phyloP scores from a whole-genome alignment of 768 basidiomycete genomes.

The Lentinula aciculospora region DNA sequence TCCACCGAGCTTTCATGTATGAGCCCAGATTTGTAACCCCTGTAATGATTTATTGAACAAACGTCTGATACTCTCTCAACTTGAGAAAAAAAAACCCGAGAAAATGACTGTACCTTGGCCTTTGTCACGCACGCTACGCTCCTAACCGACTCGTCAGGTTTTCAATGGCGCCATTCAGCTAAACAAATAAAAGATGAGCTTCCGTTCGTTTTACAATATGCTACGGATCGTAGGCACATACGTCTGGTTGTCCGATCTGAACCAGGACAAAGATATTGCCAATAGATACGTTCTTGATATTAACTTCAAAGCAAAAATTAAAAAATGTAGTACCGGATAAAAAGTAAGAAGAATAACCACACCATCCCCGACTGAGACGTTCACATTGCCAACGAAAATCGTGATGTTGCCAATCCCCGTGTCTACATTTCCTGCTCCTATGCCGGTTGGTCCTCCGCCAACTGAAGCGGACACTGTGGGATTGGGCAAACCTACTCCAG shows the following conservation, averaged over 20 bases:
- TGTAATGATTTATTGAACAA: too few species aligned
- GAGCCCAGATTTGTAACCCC: too few species aligned
- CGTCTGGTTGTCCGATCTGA: constrained; percentile 15
- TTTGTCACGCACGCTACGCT: not conserved
- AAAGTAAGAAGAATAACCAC: not conserved
- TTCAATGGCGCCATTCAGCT: constrained; percentile 3
- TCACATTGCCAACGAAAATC: constrained; percentile 14
- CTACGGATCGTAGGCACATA: not conserved
- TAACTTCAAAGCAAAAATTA: constrained; percentile 5
- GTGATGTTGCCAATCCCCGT: constrained; percentile 15
- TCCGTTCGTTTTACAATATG: too few species aligned
- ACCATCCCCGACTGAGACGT: constrained; percentile 13
- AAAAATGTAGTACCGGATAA: too few species aligned
- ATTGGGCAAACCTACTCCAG: not conserved
- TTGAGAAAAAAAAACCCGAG: not conserved
- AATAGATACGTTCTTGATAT: constrained; percentile 11
- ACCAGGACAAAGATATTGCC: constrained; percentile 16
- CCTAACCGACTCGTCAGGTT: constrained; percentile 1
- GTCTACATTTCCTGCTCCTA: constrained; percentile 12
- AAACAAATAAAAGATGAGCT: not conserved
- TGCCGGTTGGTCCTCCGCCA: constrained; percentile 9
- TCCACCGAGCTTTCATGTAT: too few species aligned
- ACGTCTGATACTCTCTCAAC: too few species aligned
- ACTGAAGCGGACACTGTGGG: constrained; percentile 1
- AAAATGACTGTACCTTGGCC: not conserved